These are phyloP conservation scores for Phlyctochytrium bullatum DNA, from an alignment of 192 early-diverging fungal genomes.

Conservation along the genomic window DNA sequence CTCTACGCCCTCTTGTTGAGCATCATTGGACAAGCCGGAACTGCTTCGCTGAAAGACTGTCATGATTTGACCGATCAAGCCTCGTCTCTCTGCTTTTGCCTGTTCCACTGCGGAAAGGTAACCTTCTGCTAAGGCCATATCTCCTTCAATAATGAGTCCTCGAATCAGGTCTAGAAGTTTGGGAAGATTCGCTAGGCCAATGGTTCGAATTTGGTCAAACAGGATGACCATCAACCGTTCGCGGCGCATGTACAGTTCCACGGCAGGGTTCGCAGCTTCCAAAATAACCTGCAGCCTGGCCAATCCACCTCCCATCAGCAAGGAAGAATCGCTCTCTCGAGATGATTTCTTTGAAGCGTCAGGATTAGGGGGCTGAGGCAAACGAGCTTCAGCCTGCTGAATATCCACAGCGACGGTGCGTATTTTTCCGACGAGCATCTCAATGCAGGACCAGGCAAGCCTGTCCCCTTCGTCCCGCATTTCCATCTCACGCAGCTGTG, in stretches of 20 bases:
- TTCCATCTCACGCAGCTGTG: background rate
- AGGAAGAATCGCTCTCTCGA: background rate
- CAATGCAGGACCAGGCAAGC: background rate
- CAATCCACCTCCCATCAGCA: background rate
- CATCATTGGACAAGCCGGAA: background rate
- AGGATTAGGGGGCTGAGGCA: too few species aligned
- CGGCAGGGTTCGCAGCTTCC: background rate
- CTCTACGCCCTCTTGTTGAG: slow-evolving; percentile 1
- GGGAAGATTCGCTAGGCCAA: slow-evolving; percentile 9
- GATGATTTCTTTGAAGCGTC: too few species aligned
- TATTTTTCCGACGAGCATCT: background rate
- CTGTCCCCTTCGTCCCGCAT: background rate
- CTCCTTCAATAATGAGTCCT: slow-evolving; percentile 18
- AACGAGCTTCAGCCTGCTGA: too few species aligned
- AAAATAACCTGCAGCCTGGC: slow-evolving; percentile 16
- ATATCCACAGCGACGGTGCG: background rate
- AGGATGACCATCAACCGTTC: slow-evolving; percentile 23
- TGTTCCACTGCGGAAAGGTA: too few species aligned
- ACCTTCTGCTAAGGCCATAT: background rate
- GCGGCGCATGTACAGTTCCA: slow-evolving; percentile 11
- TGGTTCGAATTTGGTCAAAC: slow-evolving; percentile 35
- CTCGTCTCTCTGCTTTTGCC: too few species aligned
- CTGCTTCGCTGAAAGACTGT: too few species aligned
- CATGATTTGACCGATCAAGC: too few species aligned
- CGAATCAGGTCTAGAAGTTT: slow-evolving; percentile 18